Percentiles rank a stretch among this genome's conserved stretches.
Evolutionary conservation across 2,329 filamentous ascomycete species (phyloP).

Genomic region (Atkinsonella texensis): DNA sequence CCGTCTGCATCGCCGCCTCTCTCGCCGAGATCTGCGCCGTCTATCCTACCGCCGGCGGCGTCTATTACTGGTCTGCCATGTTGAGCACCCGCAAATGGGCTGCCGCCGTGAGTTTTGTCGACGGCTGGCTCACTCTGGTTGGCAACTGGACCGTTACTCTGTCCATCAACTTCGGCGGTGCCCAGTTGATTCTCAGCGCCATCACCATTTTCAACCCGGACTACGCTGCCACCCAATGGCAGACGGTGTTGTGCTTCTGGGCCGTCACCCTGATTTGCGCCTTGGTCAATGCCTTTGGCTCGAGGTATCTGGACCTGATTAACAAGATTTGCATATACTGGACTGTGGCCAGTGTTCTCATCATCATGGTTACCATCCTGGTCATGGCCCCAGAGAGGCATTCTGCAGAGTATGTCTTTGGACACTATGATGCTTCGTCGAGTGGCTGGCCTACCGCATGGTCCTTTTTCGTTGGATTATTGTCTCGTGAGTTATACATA

Average conservation of each 20-base stretch:
- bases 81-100: slow-evolving; percentile 50
- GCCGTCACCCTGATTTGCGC: slow-evolving; percentile 53
- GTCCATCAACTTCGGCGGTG: slow-evolving; percentile 59
- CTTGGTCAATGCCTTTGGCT: slow-evolving; percentile 53
- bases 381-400: slow-evolving; percentile 52
- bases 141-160: slow-evolving; percentile 61
- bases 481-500: slow-evolving; percentile 28
- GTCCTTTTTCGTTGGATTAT: slow-evolving; percentile 41
- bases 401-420: slow-evolving; percentile 53
- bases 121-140: slow-evolving; percentile 62
- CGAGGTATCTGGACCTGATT: slow-evolving; percentile 47
- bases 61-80: slow-evolving; percentile 65
- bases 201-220: slow-evolving; percentile 52
- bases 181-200: slow-evolving; percentile 54
- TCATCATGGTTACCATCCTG: slow-evolving; percentile 60
- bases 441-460: slow-evolving; percentile 58
- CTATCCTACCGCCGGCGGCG: slow-evolving; percentile 47
- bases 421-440: slow-evolving; percentile 54
- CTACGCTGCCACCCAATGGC: slow-evolving; percentile 51
- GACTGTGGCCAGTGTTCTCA: slow-evolving; percentile 55
- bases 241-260: slow-evolving; percentile 65
- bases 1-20: slow-evolving; percentile 57
- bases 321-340: slow-evolving; percentile 64
- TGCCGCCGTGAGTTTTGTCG: slow-evolving; percentile 55
- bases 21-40: slow-evolving; percentile 62